Evolutionary conservation across 2,329 filamentous ascomycete species (phyloP).

Genomic region (Apiospora kogelbergensis): DNA sequence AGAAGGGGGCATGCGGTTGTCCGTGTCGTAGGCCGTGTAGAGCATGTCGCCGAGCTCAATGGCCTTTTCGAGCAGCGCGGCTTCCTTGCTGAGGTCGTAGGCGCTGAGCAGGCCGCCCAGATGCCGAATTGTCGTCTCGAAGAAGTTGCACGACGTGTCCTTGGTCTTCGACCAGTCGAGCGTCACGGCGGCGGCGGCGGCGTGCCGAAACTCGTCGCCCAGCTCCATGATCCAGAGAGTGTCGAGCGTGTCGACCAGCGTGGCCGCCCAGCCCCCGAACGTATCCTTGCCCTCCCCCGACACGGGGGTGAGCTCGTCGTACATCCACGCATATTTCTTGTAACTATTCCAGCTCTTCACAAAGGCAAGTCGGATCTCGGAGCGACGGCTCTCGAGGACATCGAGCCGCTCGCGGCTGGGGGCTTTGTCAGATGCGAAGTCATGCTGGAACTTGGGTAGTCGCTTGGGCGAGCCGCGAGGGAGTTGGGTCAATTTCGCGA

Average conservation of each 20-base stretch:
- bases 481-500: constrained; percentile 9
- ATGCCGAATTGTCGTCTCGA: constrained; percentile 48
- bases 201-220: constrained; percentile 54
- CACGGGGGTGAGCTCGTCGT: constrained; percentile 47
- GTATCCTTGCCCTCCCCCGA: constrained; percentile 27
- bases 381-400: constrained; percentile 17
- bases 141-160: constrained; percentile 39
- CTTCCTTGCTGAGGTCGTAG: constrained; percentile 44
- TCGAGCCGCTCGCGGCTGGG: constrained; percentile 21
- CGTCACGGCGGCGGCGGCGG: constrained; percentile 47
- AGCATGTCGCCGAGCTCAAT: constrained; percentile 48
- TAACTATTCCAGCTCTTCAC: constrained; percentile 60
- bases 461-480: constrained; percentile 8
- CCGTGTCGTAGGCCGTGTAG: constrained; percentile 48
- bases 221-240: constrained; percentile 64
- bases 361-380: constrained; percentile 50
- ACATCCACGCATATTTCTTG: constrained; percentile 61
- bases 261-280: constrained; percentile 50
- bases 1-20: constrained; percentile 53
- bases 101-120: constrained; percentile 46
- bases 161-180: constrained; percentile 49
- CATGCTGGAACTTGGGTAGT: constrained; percentile 30
- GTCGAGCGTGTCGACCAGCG: constrained; percentile 60
- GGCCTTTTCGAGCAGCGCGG: constrained; percentile 42
- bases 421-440: constrained; percentile 6